Evolutionary conservation across 768 basidiomycete species (phyloP).

Genomic region (Tricholoma terreum): DNA sequence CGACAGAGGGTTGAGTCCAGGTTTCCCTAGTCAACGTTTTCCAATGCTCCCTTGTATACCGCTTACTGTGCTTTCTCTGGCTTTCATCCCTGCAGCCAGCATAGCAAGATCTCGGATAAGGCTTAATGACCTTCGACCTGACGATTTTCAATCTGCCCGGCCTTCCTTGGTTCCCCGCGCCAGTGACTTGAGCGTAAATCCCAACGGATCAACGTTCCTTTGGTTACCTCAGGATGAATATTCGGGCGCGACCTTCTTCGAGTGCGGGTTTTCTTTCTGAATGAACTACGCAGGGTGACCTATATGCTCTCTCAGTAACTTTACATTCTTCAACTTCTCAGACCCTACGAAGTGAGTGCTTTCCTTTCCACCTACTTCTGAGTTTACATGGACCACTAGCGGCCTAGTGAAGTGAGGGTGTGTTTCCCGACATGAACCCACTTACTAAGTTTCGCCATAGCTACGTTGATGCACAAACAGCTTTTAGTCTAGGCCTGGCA

Average conservation of each 20-base stretch:
- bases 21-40: not conserved
- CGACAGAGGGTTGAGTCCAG: not conserved
- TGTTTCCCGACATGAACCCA: not conserved
- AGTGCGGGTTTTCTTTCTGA: conserved; percentile 42
- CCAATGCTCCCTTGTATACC: conserved; percentile 5
- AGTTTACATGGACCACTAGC: conserved; percentile 34
- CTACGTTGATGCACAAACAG: conserved; percentile 55
- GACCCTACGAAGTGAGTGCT: conserved; percentile 68
- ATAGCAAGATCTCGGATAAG: not conserved
- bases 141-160: not conserved
- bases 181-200: conserved; percentile 36
- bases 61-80: conserved; percentile 4
- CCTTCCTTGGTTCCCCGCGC: not conserved
- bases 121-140: not conserved
- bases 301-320: conserved; percentile 39
- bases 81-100: not conserved
- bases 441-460: not conserved
- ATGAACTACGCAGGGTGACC: conserved; percentile 1
- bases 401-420: conserved; percentile 66
- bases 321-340: conserved; percentile 51
- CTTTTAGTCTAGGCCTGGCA: conserved; percentile 51
- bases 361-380: conserved; percentile 10
- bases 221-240: conserved; percentile 72
- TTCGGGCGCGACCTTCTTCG: conserved; percentile 64
- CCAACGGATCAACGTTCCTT: conserved; percentile 50